Base-by-base conservation (phyloP, 1,284 basidiomycete genomes). In the Boletellus sp. region DNA sequence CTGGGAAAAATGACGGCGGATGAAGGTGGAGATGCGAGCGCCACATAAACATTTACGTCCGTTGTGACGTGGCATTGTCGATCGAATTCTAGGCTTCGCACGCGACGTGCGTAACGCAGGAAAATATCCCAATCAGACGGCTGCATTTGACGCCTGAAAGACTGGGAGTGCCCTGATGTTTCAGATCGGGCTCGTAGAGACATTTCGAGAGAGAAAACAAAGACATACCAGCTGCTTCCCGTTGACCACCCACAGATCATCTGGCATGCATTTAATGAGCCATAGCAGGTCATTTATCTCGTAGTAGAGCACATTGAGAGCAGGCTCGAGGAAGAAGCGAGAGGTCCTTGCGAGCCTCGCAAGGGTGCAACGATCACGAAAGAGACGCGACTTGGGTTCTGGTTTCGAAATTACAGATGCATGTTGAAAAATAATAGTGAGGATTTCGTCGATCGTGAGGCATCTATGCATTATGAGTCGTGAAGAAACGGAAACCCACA, bases 271-370 rank as follows among this genome's bases (percentile, higher is more conserved):
- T 11, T 63, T 64, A 57, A 64, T 67, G 61, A 65, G 61, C 59
- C 62, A 64, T 41, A 67, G 59, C 53, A 65, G 64, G 61, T 64
- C 64, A 60, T 52, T 53, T n/a, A 67, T 63, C 61, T 64, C 64
- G 47, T 67, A 52, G 59, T 64, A 65, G 16, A 68, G 60, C 38
- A 65, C 63, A 16, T 68, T 60, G 59, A 65, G 63, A 58, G 66
- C 63, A 59, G 65, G 66, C 54, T 65, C 61, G 6, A 57, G 61
- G 58, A 68, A 65, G 65, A 51, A 62, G 59, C 55, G 66, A 44
- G 47, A 64, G 41, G 66, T 65, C 43, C 66, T 67, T 51, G 63
- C 59, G 32, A 65, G 63, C 56, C 66, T 54, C 51, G 63, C 66
- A 51, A 65, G 64, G 61, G 65, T 67, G 4, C 47, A 53, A 48